A percentile compares a stretch with the other conserved stretches of the same genome.
Conservation (phyloP, 768 basidiomycete genomes). For the Hygrophorus pudorinus region DNA sequence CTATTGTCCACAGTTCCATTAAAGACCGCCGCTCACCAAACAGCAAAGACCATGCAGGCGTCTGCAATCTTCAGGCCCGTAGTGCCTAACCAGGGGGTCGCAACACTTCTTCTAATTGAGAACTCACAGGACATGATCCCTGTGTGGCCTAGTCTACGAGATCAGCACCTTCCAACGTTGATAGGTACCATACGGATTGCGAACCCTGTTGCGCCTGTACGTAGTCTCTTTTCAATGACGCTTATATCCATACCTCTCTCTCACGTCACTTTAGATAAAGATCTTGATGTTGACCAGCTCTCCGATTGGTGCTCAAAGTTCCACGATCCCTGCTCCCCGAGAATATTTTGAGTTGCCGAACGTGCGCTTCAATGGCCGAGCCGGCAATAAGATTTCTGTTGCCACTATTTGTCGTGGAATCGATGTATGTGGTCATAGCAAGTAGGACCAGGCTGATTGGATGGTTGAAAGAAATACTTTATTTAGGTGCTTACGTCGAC, state of each 20-base stretch:
- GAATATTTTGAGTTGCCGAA: conserved; percentile 29
- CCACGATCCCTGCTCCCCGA: conserved; percentile 21
- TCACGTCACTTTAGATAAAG: conserved; percentile 19
- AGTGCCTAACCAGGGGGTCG: conserved; percentile 23
- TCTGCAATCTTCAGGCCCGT: conserved; percentile 12
- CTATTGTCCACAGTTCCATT: conserved; percentile 7
- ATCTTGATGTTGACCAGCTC: conserved; percentile 37
- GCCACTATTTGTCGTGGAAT: conserved; percentile 33
- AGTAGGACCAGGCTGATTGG: not conserved
- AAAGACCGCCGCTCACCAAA: conserved; percentile 10
- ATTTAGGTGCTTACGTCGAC: conserved; percentile 23
- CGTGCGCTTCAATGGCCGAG: conserved; percentile 31
- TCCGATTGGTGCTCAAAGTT: conserved; percentile 24
- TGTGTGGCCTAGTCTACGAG: conserved; percentile 40
- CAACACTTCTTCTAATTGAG: conserved; percentile 43
- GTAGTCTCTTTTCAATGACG: conserved; percentile 11
- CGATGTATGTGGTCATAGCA: conserved; percentile 26
- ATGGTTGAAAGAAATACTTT: conserved; percentile 4
- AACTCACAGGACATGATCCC: conserved; percentile 37
- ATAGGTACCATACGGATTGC: conserved; percentile 29
- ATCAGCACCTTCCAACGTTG: conserved; percentile 34
- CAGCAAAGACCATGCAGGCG: conserved; percentile 8
- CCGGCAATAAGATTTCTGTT: conserved; percentile 34
- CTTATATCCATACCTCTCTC: not conserved
- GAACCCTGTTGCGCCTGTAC: conserved; percentile 30